Base-by-base conservation (phyloP, 1,284 basidiomycete genomes). In the Coniophora puteana region DNA sequence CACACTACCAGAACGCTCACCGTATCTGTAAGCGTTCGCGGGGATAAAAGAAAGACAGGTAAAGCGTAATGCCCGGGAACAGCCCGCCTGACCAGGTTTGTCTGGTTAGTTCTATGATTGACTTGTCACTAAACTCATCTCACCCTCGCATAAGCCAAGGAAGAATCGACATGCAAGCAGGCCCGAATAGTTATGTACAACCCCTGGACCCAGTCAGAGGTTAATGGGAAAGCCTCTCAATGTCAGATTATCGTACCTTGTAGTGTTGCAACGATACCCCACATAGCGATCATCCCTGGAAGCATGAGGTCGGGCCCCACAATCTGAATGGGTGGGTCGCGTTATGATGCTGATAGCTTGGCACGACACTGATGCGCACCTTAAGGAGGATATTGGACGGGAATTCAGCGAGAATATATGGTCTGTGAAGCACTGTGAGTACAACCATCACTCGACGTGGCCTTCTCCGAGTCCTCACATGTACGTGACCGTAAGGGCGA, bases 81-180 rank as follows among this genome's bases (percentile, higher is more conserved):
- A 82, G 67, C 24, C 76, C 76, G 30, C 79, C 75, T 77, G 32
- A 24, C 21, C 4, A 16, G 29, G 36, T 40, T 21, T 47, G 26
- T 30, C 8, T 11, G 74, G 72, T 36, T 72, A 65, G 14, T 82
- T 29, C 21, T 66, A 69, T 4, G 72, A 59, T 66, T 18, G 34
- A 26, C 26, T n/a, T 31, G 25, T 27, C 8, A 22, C 45, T 21
- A n/a, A 4, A 10, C 5, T 6, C 4, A 24, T 1, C 21, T n/a
- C 48, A 71, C 78, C 82, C 67, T 84, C 80, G 29, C 76, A 50
- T 12, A 83, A 53, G 4, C 83, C 83, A 13, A 85, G 62, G 58
- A 84, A 81, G 60, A 85, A 81, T 2, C 83, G 72, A 34, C 75
- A 76, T 2, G 66, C 72, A 8, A 83, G 62, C 0, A 87, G 65